These are phyloP conservation scores for Sporodiniella umbellata DNA, from an alignment of 371 early-diverging fungal genomes.

Conservation along the genomic window DNA sequence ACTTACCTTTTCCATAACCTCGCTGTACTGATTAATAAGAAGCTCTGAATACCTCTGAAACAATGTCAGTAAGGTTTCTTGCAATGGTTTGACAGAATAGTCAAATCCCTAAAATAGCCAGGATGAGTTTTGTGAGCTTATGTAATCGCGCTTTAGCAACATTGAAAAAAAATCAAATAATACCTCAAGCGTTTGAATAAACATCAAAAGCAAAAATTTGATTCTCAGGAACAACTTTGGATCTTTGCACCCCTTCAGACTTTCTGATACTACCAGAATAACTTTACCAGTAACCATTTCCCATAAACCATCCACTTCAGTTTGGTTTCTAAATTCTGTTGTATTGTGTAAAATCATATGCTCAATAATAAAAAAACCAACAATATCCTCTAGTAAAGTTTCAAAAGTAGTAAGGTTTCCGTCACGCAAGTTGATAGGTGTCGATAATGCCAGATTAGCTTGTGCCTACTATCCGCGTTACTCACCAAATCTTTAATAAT, in stretches of 20 bases:
- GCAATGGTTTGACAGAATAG: slow-evolving; percentile 48
- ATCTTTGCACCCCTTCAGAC: slow-evolving; percentile 73
- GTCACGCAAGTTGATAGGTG: slow-evolving; percentile 61
- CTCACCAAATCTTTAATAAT: too few relatives aligned
- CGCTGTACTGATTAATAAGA: slow-evolving; percentile 67
- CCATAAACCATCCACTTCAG: slow-evolving; percentile 88
- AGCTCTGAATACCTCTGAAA: slow-evolving; percentile 83
- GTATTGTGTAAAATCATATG: slow-evolving; percentile 87
- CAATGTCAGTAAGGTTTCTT: slow-evolving; percentile 63
- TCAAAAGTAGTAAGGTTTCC: slow-evolving; percentile 70
- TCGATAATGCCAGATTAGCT: slow-evolving; percentile 66
- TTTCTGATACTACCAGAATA: slow-evolving; percentile 73
- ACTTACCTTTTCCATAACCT: slow-evolving; percentile 65
- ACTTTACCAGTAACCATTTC: slow-evolving; percentile 81
- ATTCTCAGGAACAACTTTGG: slow-evolving; percentile 77
- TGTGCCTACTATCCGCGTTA: slow-evolving; percentile 51
- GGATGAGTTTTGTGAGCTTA: too few relatives aligned
- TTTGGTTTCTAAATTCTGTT: slow-evolving; percentile 84
- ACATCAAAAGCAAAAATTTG: slow-evolving; percentile 72
- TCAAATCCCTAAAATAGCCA: slow-evolving; percentile 48
- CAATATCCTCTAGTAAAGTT: slow-evolving; percentile 79
- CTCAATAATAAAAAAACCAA: slow-evolving; percentile 96
- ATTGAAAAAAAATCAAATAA: not conserved
- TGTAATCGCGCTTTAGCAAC: too few relatives aligned
- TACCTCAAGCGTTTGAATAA: slow-evolving; percentile 84